Evolutionary conservation across 1,284 basidiomycete species (phyloP).

Genomic region (Agroathelia rolfsii): DNA sequence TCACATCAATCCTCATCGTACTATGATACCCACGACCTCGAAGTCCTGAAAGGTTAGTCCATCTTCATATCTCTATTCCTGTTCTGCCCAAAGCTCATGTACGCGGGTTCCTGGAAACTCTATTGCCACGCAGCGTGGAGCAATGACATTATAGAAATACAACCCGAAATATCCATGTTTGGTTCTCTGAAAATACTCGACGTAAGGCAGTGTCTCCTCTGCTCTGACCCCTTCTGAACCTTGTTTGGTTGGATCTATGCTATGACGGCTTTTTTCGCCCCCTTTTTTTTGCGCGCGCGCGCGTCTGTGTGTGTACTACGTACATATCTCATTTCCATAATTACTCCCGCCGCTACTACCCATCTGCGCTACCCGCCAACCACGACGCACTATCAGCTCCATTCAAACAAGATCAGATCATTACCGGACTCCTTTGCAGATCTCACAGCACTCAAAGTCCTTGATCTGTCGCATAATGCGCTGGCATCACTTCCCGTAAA

Average conservation of each 20-base stretch:
- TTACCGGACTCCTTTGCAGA: constrained; percentile 59
- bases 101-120: too few relatives aligned
- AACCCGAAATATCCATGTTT: constrained; percentile 72
- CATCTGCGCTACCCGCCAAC: constrained; percentile 1
- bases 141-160: constrained; percentile 67
- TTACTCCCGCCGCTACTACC: constrained; percentile 5
- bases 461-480: constrained; percentile 65
- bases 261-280: too few relatives aligned
- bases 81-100: too few relatives aligned
- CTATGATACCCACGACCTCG: constrained; percentile 72
- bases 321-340: constrained; percentile 2
- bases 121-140: too few relatives aligned
- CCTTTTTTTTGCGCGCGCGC: too few relatives aligned
- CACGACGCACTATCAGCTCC: constrained; percentile 36
- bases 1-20: constrained; percentile 43
- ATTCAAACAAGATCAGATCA: constrained; percentile 53
- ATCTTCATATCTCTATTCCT: too few relatives aligned
- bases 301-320: too few relatives aligned
- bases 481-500: constrained; percentile 50
- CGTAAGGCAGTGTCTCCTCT: constrained; percentile 32
- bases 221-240: too few relatives aligned
- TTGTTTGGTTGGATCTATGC: too few relatives aligned
- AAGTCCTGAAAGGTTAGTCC: constrained; percentile 60
- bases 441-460: constrained; percentile 45
- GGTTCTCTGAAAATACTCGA: constrained; percentile 70